Conservation (phyloP, 345 rosid species). For the Clausena lansium region DNA sequence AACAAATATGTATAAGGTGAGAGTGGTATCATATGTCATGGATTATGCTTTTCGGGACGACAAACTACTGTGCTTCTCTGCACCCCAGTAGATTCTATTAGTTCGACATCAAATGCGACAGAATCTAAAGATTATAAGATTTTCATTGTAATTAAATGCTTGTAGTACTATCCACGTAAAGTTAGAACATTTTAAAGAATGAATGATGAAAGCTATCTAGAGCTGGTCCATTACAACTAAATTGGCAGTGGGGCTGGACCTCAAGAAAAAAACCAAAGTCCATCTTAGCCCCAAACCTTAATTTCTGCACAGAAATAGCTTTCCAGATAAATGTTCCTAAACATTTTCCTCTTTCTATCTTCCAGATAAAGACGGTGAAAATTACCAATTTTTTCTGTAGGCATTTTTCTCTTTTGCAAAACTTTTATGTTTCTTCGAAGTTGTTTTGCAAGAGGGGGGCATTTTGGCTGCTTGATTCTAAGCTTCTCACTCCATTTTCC, state of each 20-base stretch:
- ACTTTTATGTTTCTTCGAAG: constrained; percentile 27
- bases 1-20: not conserved
- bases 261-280: not conserved
- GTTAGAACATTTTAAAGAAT: not conserved
- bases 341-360: not conserved
- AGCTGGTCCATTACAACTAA: not conserved
- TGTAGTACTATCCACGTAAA: constrained; percentile 1
- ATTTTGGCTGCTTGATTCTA: constrained; percentile 30
- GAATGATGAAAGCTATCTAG: not conserved
- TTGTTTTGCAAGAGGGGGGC: constrained; percentile 37
- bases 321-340: not conserved
- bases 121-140: not conserved
- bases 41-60: not conserved
- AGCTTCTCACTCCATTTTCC: constrained; percentile 11
- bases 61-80: not conserved
- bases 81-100: not conserved
- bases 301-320: not conserved
- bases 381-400: constrained; percentile 22
- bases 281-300: not conserved
- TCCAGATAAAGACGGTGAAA: not conserved
- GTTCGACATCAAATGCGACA: not conserved
- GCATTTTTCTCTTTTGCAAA: constrained; percentile 10
- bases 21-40: constrained; percentile 5
- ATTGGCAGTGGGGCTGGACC: not conserved
- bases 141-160: not conserved